A percentile compares a stretch with the other conserved stretches of the same genome.
Evolutionary conservation across 495 filamentous ascomycete genomes (phyloP).

Genomic region (Neurospora intermedia): DNA sequence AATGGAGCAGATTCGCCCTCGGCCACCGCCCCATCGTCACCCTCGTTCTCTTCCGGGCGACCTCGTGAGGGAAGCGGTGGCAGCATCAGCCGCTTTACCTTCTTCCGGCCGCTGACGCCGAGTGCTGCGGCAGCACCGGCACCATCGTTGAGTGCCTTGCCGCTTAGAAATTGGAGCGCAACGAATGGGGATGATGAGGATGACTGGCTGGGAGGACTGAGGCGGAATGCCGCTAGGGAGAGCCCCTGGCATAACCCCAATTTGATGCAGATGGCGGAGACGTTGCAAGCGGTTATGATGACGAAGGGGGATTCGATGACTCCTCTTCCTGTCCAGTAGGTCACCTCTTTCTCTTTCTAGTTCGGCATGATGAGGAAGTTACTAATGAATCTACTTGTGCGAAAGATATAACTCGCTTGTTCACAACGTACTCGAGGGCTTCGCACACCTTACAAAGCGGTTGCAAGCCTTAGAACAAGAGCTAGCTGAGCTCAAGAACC

Average conservation of each 20-base stretch:
- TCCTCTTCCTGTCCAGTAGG: conserved; percentile 22
- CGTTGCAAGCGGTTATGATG: conserved; percentile 28
- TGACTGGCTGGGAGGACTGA: conserved; percentile 4
- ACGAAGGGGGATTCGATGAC: conserved; percentile 11
- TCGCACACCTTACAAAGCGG: conserved; percentile 13
- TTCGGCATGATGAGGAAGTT: not conserved
- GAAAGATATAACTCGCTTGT: conserved; percentile 31
- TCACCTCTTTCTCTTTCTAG: not conserved
- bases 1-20: not conserved
- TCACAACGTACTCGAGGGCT: conserved; percentile 30
- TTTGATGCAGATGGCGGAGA: conserved; percentile 33
- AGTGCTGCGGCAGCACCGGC: not conserved
- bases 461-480: conserved; percentile 10
- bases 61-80: not conserved
- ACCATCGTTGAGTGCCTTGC: not conserved
- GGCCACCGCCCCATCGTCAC: not conserved
- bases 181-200: not conserved
- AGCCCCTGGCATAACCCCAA: conserved; percentile 30
- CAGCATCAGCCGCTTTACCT: not conserved
- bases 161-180: not conserved
- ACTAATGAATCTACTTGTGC: not conserved
- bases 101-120: not conserved
- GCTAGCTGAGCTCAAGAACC: conserved; percentile 17
- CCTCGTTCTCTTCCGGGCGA: not conserved
- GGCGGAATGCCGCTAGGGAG: not conserved